phyloP scores from a whole-genome alignment of 257 asterid genomes.

The Gentiana straminea region DNA sequence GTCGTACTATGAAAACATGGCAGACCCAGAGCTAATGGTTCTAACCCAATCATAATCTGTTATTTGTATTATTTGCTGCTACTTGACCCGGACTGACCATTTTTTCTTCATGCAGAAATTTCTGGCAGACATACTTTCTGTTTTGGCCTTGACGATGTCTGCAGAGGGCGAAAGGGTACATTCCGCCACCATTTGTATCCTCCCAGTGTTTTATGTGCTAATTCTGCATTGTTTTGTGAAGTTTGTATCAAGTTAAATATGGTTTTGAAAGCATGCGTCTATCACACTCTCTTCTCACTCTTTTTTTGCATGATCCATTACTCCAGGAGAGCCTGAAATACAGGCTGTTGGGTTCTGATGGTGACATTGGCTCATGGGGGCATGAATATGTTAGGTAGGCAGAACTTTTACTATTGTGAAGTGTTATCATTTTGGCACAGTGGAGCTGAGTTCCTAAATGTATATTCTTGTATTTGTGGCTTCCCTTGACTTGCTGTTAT shows the following conservation, averaged over 20 bases:
- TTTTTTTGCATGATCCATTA: conserved; percentile 10
- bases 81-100: neutral
- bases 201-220: too few relatives aligned
- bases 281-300: conserved; percentile 8
- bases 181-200: neutral
- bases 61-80: neutral
- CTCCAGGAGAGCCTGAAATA: conserved; percentile 93
- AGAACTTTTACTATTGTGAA: too few relatives aligned
- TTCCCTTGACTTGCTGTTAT: too few relatives aligned
- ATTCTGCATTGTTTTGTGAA: too few relatives aligned
- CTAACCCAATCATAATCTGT: neutral
- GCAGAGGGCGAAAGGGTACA: conserved; percentile 95
- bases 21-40: conserved; percentile 69
- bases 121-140: conserved; percentile 92
- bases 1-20: conserved; percentile 53
- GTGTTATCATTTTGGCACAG: too few relatives aligned
- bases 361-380: conserved; percentile 97
- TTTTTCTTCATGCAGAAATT: conserved; percentile 37
- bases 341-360: conserved; percentile 79
- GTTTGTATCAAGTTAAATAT: too few relatives aligned
- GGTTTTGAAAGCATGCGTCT: too few relatives aligned
- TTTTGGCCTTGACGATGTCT: conserved; percentile 95
- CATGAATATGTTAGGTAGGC: conserved; percentile 87
- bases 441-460: too few relatives aligned
- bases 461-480: neutral